Evolutionary conservation across 805 yeast species (phyloP), one percentile per base, ranked within the genome.

Genomic region (Teunomyces gatunensis): DNA sequence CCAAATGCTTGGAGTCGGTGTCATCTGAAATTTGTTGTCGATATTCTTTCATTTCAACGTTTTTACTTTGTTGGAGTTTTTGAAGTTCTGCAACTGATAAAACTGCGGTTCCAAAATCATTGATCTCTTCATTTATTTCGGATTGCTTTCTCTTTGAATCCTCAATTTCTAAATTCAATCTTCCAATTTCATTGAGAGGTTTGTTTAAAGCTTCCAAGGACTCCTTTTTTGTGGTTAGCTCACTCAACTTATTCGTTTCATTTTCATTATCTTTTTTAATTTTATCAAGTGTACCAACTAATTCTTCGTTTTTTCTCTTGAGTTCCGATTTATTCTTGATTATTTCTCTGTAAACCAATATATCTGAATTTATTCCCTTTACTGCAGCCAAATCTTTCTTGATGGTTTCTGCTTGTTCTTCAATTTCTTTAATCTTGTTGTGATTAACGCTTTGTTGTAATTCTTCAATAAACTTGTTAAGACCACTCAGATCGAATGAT

Each of bases 11-110:
- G 6, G 70, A 69, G 18, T 77, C 79, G 2, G 52, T 53, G 34
- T 57, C 57, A 5, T 63, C 67, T 28, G 56, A 54, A 4, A 69
- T 55, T 5, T 47, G 48, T 11, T 54, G 54, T 42, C 90, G 67
- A 6, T 71, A 47, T 0, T 49, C 52, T 54, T 74, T 81, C 30
- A 79, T 62, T 28, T 71, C 67, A 5, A 54, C 52, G 28, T 58
- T 71, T 17, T 73, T 69, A 18, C 63, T 65, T 20, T 63, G 67
- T 44, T 75, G 80, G 5, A 58, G 45, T 5, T 57, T 56, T 53
- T 83, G 85, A 9, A 83, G 58, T 29, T 78, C 81, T 15, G 71
- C 73, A 12, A 73, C 61, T 6, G 77, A 68, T 12, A 65, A 51
- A 1, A 67, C 47, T 5, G 69, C 56, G 3, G 63, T 62, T 0